Evolutionary conservation across 1,284 basidiomycete genomes (phyloP).

Genomic region (Xanthoconium separans): DNA sequence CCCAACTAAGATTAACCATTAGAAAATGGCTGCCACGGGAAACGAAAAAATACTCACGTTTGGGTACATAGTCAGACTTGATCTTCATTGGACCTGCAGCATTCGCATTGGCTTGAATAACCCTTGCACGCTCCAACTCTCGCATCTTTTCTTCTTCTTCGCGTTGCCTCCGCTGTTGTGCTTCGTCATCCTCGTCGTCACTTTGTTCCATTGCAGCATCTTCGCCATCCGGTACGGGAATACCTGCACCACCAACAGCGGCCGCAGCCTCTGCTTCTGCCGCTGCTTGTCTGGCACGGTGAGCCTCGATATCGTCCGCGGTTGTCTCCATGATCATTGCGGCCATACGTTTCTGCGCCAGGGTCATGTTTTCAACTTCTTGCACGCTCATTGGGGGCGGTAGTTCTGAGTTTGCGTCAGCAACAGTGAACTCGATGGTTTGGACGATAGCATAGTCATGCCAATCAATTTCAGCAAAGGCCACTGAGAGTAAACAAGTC

Average conservation of each 20-base stretch:
- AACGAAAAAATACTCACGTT: conserved; percentile 55
- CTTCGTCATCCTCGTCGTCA: conserved; percentile 73
- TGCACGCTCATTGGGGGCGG: conserved; percentile 94
- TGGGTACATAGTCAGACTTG: conserved; percentile 94
- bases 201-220: conserved; percentile 76
- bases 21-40: neutral
- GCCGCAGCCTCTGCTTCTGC: conserved; percentile 76
- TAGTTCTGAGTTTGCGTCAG: conserved; percentile 88
- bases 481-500: conserved; percentile 47
- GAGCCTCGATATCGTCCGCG: conserved; percentile 79
- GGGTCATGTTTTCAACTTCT: conserved; percentile 94
- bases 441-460: conserved; percentile 99
- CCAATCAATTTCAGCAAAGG: conserved; percentile 98
- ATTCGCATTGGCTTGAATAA: conserved; percentile 76
- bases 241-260: conserved; percentile 60
- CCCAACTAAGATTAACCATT: conserved; percentile 48
- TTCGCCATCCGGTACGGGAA: conserved; percentile 45
- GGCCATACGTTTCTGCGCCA: conserved; percentile 97
- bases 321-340: conserved; percentile 98
- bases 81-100: conserved; percentile 91
- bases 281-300: conserved; percentile 74
- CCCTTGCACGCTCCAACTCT: conserved; percentile 77
- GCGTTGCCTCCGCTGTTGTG: conserved; percentile 59
- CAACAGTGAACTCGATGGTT: conserved; percentile 96
- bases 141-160: conserved; percentile 76